Evolutionary conservation across 1,139 yeast genomes (phyloP).

Genomic region (Scheffersomyces quercinus): DNA sequence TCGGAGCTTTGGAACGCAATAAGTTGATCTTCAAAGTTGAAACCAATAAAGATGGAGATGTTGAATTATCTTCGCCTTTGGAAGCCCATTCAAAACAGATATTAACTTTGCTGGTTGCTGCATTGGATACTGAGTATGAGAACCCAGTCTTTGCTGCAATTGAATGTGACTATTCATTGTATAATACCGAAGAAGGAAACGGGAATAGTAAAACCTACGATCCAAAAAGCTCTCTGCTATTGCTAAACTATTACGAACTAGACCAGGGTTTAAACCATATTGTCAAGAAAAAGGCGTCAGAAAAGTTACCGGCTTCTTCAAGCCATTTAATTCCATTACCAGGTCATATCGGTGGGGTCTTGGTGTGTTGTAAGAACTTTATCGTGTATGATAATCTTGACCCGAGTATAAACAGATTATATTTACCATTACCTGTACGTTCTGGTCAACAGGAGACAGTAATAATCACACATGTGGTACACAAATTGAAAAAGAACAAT

Average conservation of each 20-base stretch:
- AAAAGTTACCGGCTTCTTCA: conserved; percentile 30
- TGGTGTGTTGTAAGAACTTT: conserved; percentile 38
- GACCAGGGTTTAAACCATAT: conserved; percentile 86
- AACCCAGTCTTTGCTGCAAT: conserved; percentile 84
- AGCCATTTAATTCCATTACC: conserved; percentile 37
- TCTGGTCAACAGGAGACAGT: conserved; percentile 25
- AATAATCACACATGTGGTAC: conserved; percentile 62
- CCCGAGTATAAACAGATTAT: conserved; percentile 10
- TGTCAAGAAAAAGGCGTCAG: conserved; percentile 47
- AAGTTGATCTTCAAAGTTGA: conserved; percentile 60
- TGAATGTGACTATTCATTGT: conserved; percentile 56
- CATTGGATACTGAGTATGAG: conserved; percentile 74
- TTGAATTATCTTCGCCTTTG: conserved; percentile 69
- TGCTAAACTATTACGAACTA: conserved; percentile 69
- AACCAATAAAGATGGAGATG: conserved; percentile 38
- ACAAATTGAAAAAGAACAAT: conserved; percentile 55
- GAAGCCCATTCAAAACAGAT: conserved; percentile 58
- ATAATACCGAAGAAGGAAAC: conserved; percentile 7
- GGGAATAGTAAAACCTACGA: conserved; percentile 23
- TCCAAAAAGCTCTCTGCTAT: conserved; percentile 14
- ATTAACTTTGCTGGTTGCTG: conserved; percentile 57
- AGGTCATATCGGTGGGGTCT: conserved; percentile 30
- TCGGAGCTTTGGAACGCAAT: conserved; percentile 71
- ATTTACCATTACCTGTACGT: conserved; percentile 49
- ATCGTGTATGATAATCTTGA: conserved; percentile 25